Evolutionary conservation across 2,329 filamentous ascomycete species (phyloP), one percentile per base, ranked within the genome.

Genomic region (Fusarium mundagurra): DNA sequence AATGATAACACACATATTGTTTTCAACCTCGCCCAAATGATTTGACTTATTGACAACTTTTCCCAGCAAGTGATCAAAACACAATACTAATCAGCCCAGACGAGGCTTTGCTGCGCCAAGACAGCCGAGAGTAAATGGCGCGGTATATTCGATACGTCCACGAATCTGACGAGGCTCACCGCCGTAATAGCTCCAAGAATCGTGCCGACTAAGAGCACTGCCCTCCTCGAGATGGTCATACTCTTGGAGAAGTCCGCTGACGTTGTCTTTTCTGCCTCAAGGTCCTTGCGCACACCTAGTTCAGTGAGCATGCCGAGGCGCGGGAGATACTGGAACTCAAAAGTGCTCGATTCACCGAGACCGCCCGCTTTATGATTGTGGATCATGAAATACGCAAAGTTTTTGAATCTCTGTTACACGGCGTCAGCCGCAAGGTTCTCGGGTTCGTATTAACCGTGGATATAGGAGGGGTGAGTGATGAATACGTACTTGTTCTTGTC

Each of bases 321-420:
- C 0, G 92, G 92, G 16, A 92, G 84, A 77, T 92, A 93, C 78
- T 94, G 92, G 82, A 95, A 92, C 27, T 92, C 89, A 77, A 94
- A 95, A 14, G 83, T 85, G 4, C 88, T 89, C 76, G 91, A 87
- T 53, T 87, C 84, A 1, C 92, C 90, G 13, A 95, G 84, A 0
- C 91, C 92, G 63, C 86, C 89, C 61, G 80, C 68, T 64, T 89
- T 88, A 64, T 92, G 86, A n/a, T 92, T 87, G 22, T 93, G 87
- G 6, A 92, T 80, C 24, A 85, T 83, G 80, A 89, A 92, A 71
- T 80, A 71, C n/a, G 74, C 74, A 45, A 78, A 67, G 29, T 64
- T 63, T 60, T 75, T 78, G 66, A 81, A 78, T 51, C 64, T 76
- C 79, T 80, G 64, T 70, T 63, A 20, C 45, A 62, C 47, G 41